Evolutionary conservation across 2,329 filamentous ascomycete species (phyloP), one percentile per base, ranked within the genome.

Genomic region (Ophiosphaerella herpotricha): DNA sequence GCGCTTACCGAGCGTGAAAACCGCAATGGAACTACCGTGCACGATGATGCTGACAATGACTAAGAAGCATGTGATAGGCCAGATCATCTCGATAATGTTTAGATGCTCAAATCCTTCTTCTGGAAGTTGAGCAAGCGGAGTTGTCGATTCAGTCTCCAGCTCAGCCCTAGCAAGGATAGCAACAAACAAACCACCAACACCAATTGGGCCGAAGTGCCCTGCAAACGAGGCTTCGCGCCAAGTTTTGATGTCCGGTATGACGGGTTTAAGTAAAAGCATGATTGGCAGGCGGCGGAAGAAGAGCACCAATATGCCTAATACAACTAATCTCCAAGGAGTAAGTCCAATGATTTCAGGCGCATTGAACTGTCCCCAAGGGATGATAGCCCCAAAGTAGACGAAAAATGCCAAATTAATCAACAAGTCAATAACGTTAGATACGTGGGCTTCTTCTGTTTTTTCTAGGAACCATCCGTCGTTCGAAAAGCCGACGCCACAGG

Each of bases 391-490:
- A 58, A 99, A 89, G 72, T 94, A 99, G 62, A 99, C 94, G 73
- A 99, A 99, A 75, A 97, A 99, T 2, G 93, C 84, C 85, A 99
- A 83, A 75, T 99, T 99, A 78, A 99, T 86, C 54, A 99, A 79
- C 72, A 99, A 76, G 79, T 99, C 94, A 68, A 99, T 99, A 71
- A 99, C 94, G 84, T 99, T 97, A 73, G 93, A 97, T 8, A 99
- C 94, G 72, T 97, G 94, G 0, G 94, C 93, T 74, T 99, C 94
- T 71, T 99, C 94, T 0, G 94, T 99, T 80, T 97, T 97, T 68
- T 97, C 90, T 13, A 90, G 89, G 66, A 99, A 99, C 94, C 94
- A 99, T 59, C 94, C 94, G 69, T 99, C 94, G 73, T 99, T 99
- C 63, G 92, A 97, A 79, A 99, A 99, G 46, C 94, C 94, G n/a